Evolutionary conservation across 306 rosid genomes (phyloP).

Genomic region (Luffa aegyptiaca): DNA sequence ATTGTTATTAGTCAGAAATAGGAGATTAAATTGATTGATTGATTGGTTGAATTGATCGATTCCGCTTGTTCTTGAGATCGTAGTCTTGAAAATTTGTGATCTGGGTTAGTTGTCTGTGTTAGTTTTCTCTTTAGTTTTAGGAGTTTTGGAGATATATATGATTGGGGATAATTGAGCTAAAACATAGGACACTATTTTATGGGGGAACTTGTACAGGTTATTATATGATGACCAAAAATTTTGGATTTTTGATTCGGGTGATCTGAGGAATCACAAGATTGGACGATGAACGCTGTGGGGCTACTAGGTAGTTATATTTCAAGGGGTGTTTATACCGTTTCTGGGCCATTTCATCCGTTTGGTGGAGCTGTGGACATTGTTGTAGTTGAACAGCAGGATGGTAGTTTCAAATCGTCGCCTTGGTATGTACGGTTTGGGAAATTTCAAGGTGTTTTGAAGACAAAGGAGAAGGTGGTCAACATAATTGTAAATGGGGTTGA

Average conservation of each 20-base stretch:
- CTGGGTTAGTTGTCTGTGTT: neutral
- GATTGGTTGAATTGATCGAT: neutral
- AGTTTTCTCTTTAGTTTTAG: neutral
- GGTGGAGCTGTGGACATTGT: constrained; percentile 97
- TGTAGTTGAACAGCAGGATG: constrained; percentile 76
- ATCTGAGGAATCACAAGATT: neutral
- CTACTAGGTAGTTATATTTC: constrained; percentile 61
- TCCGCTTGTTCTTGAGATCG: neutral
- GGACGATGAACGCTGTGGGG: constrained; percentile 79
- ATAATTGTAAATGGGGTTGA: constrained; percentile 62
- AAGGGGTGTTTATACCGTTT: constrained; percentile 63
- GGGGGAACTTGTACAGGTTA: neutral
- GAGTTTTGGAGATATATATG: neutral
- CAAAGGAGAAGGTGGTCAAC: constrained; percentile 54
- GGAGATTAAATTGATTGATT: neutral
- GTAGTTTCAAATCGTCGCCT: constrained; percentile 76
- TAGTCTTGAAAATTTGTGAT: neutral
- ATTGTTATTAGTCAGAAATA: neutral
- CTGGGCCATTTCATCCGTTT: constrained; percentile 82
- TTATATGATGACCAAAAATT: neutral
- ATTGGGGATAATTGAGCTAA: neutral
- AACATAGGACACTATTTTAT: neutral
- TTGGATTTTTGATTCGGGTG: constrained; percentile 13
- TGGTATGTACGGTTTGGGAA: constrained; percentile 92
- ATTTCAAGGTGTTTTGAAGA: constrained; percentile 83